Evolutionary conservation across 1,284 basidiomycete genomes (phyloP).

Genomic region (Ganoderma leucocontextum): DNA sequence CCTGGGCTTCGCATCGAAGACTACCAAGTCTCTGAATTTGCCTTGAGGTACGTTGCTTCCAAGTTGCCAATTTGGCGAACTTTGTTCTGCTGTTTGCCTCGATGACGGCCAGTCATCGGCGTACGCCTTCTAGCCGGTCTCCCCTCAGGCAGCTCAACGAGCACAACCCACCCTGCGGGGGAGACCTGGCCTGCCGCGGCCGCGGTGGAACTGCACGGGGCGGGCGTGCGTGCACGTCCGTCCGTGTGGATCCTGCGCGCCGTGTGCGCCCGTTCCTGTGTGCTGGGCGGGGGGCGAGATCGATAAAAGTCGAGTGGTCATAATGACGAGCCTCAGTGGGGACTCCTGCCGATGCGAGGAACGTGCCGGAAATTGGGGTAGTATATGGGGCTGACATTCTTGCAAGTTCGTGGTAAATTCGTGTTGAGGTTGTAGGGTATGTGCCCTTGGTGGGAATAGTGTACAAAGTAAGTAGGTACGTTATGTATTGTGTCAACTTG

Average conservation of each 20-base stretch:
- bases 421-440: not conserved
- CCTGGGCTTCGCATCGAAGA: not conserved
- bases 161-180: constrained; percentile 22
- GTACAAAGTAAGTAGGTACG: not conserved
- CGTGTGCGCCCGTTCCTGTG: constrained; percentile 20
- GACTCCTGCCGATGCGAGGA: constrained; percentile 77
- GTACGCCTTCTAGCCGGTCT: constrained; percentile 28
- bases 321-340: constrained; percentile 66
- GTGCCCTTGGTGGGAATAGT: not conserved
- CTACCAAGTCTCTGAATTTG: not conserved
- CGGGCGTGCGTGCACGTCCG: constrained; percentile 28
- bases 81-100: not conserved
- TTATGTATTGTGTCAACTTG: not conserved
- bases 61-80: not conserved
- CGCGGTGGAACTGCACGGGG: constrained; percentile 33
- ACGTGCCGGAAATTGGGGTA: constrained; percentile 71
- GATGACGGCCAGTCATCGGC: not conserved
- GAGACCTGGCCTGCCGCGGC: constrained; percentile 23
- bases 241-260: constrained; percentile 33
- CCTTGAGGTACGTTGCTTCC: not conserved
- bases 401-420: not conserved
- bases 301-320: constrained; percentile 36
- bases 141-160: constrained; percentile 27
- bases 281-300: constrained; percentile 32
- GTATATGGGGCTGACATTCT: constrained; percentile 75